These are phyloP conservation scores for Lathyrus tuberosus DNA, from an alignment of 306 rosid species.

Conservation along the genomic window DNA sequence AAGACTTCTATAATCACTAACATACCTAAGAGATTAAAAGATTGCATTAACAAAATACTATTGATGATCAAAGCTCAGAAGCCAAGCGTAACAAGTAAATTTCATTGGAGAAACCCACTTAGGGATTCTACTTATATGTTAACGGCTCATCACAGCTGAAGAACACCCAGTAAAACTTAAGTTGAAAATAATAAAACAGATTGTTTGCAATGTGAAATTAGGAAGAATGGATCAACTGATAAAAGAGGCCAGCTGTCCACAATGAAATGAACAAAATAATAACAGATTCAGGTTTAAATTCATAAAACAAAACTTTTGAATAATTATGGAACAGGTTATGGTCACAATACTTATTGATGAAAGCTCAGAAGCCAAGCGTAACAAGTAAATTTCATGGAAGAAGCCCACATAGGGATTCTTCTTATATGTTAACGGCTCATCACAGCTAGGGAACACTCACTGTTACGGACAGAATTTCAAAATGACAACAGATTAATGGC, in stretches of 20 bases:
- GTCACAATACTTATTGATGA: neutral
- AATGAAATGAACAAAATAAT: neutral
- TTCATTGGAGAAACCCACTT: conserved; percentile 48
- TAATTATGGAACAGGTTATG: too few species aligned
- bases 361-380: conserved; percentile 75
- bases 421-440: conserved; percentile 57
- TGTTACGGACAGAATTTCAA: neutral
- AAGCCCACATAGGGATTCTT: conserved; percentile 24
- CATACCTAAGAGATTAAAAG: neutral
- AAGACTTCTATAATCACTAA: neutral
- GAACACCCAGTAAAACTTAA: too few species aligned
- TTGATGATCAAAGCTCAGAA: conserved; percentile 52
- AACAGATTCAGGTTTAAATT: too few species aligned
- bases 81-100: conserved; percentile 62
- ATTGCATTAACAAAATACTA: neutral
- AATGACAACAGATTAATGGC: neutral
- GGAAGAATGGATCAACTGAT: neutral
- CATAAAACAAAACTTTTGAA: too few species aligned
- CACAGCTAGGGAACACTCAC: conserved; percentile 11
- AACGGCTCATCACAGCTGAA: conserved; percentile 56
- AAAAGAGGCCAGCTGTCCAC: neutral
- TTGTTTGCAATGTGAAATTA: neutral
- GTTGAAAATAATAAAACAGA: too few species aligned
- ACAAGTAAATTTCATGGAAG: conserved; percentile 54
- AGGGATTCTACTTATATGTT: conserved; percentile 44